These are phyloP conservation scores for Citrus mangshanensis DNA, from an alignment of 345 rosid species.

Conservation along the genomic window DNA sequence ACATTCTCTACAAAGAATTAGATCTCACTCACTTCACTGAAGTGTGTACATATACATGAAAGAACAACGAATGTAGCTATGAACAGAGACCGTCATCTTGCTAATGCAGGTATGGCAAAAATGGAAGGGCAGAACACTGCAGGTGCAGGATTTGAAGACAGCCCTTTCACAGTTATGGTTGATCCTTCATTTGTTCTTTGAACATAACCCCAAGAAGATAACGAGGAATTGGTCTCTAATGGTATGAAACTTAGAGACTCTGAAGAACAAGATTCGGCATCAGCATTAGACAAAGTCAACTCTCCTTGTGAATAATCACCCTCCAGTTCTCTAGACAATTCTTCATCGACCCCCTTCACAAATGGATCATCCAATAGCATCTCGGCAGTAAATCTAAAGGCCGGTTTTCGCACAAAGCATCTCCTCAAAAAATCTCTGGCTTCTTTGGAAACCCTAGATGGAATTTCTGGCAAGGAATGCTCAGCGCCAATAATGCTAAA, in stretches of 20 bases:
- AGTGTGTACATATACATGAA: too few species aligned
- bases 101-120: not conserved
- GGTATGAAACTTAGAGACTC: not conserved
- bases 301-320: not conserved
- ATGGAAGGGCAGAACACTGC: not conserved
- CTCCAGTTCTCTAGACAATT: not conserved
- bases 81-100: not conserved
- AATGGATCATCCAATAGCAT: constrained; percentile 28
- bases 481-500: constrained; percentile 9
- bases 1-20: too few species aligned
- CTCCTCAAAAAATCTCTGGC: constrained; percentile 26
- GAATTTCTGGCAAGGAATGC: constrained; percentile 19
- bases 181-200: not conserved
- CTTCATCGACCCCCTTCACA: constrained; percentile 15
- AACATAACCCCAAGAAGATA: not conserved
- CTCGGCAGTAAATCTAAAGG: constrained; percentile 23
- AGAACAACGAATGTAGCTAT: too few species aligned
- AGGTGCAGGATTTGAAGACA: not conserved
- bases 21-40: too few species aligned
- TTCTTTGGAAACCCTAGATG: constrained; percentile 17
- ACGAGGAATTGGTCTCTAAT: not conserved
- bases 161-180: not conserved
- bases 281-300: not conserved
- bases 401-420: constrained; percentile 22
- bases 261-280: not conserved